Conservation (phyloP, 2,329 filamentous ascomycete species). For the Teratosphaeria pseudoeucalypti region DNA sequence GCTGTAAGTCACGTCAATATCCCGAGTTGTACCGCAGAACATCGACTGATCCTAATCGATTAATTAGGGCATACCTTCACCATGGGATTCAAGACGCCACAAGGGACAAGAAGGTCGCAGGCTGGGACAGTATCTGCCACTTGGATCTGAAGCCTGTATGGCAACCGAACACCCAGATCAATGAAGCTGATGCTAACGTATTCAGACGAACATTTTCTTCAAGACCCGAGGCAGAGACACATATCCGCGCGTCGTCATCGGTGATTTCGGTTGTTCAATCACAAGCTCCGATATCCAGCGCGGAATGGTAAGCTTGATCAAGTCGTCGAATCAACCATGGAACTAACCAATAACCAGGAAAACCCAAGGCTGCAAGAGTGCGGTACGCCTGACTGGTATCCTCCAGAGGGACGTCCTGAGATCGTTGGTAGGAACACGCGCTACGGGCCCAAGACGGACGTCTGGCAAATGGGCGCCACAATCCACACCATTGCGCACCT, state of each 20-base stretch:
- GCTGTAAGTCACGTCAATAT: too few species aligned
- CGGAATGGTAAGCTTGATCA: background rate
- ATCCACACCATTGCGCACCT: too few species aligned
- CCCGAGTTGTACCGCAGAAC: background rate
- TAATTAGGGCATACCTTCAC: constrained; percentile 24
- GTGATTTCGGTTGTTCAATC: constrained; percentile 13
- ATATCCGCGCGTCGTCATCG: constrained; percentile 9
- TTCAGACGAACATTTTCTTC: background rate
- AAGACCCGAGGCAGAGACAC: background rate
- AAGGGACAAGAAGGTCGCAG: background rate
- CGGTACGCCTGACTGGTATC: constrained; percentile 8
- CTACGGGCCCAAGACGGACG: constrained; percentile 11
- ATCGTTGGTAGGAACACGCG: background rate
- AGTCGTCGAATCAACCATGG: background rate
- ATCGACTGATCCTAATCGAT: background rate
- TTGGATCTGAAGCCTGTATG: constrained; percentile 10
- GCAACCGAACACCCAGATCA: background rate
- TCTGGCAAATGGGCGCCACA: constrained; percentile 13
- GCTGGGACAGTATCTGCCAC: constrained; percentile 12
- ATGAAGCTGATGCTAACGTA: too few species aligned
- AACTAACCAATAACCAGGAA: background rate
- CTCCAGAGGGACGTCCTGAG: constrained; percentile 9
- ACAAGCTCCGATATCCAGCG: constrained; percentile 4
- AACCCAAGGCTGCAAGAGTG: constrained; percentile 1
- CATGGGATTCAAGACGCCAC: constrained; percentile 5